These are phyloP conservation scores for Avena eriantha DNA, from an alignment of 176 grass and related monocot species.

Conservation along the genomic window DNA sequence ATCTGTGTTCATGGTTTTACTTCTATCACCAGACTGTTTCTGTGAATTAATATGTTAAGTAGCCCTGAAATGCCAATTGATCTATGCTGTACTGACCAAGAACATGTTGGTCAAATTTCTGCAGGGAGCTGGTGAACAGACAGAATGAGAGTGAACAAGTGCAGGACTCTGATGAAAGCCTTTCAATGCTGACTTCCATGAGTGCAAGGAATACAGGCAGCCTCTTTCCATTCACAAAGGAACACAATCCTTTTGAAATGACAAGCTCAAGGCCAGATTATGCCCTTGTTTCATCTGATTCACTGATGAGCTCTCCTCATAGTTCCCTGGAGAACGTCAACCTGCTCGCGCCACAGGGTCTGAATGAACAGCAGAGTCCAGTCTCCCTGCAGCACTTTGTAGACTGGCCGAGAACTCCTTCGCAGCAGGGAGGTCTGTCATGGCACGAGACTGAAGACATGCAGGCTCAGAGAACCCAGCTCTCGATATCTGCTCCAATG, in stretches of 20 bases:
- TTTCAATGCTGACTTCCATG: conserved; percentile 64
- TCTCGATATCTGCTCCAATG: conserved; percentile 76
- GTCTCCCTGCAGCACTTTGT: conserved; percentile 75
- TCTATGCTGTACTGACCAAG: conserved; percentile 8
- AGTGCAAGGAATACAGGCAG: conserved; percentile 35
- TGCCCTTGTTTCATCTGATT: conserved; percentile 58
- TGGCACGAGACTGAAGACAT: conserved; percentile 80
- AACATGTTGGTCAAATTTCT: not conserved
- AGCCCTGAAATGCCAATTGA: not conserved
- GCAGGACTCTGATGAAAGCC: conserved; percentile 51
- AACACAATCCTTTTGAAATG: conserved; percentile 71
- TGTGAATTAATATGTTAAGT: not conserved
- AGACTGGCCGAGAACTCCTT: conserved; percentile 68
- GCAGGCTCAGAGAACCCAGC: conserved; percentile 76
- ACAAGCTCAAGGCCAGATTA: conserved; percentile 54
- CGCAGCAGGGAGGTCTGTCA: conserved; percentile 60
- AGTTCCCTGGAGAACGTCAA: conserved; percentile 63
- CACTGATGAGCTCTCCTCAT: conserved; percentile 59
- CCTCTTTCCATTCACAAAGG: conserved; percentile 68
- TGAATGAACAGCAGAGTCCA: conserved; percentile 63
- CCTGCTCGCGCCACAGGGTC: conserved; percentile 44
- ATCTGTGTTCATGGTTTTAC: not conserved
- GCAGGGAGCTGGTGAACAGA: conserved; percentile 57
- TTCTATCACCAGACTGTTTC: not conserved
- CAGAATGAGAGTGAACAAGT: conserved; percentile 56